Percentiles rank a stretch among this genome's conserved stretches.
Conservation (phyloP, 306 rosid genomes). For the Prunus campanulata region DNA sequence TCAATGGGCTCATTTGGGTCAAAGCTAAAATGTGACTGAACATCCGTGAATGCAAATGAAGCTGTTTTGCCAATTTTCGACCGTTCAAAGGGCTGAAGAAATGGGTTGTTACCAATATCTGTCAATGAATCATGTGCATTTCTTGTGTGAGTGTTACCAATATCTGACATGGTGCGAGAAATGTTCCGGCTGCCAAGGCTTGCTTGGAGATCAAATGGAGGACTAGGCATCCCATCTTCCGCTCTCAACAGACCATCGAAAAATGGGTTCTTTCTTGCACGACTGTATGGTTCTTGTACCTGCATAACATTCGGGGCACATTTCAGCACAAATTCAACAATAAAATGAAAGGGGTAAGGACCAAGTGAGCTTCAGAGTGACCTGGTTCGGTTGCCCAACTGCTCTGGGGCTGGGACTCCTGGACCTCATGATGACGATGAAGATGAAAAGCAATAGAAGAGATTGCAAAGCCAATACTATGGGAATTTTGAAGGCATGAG, state of each 20-base stretch:
- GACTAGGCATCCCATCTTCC: slow-evolving; percentile 22
- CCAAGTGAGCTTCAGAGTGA: neutral
- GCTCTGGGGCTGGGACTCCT: slow-evolving; percentile 10
- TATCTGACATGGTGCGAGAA: slow-evolving; percentile 34
- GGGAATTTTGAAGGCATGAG: slow-evolving; percentile 10
- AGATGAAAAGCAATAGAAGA: neutral
- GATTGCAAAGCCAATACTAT: neutral
- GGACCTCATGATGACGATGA: slow-evolving; percentile 18
- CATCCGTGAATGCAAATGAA: slow-evolving; percentile 37
- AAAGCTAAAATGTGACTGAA: slow-evolving; percentile 23
- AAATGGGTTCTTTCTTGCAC: slow-evolving; percentile 41
- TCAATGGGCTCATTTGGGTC: slow-evolving; percentile 33
- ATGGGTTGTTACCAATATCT: slow-evolving; percentile 2
- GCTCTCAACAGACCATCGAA: slow-evolving; percentile 40
- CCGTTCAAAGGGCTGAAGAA: slow-evolving; percentile 29
- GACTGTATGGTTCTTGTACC: slow-evolving; percentile 50
- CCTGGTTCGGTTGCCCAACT: slow-evolving; percentile 12
- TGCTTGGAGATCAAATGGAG: slow-evolving; percentile 13
- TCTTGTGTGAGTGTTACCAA: slow-evolving; percentile 25
- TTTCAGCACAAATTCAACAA: neutral
- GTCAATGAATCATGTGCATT: slow-evolving; percentile 25
- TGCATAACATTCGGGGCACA: slow-evolving; percentile 22
- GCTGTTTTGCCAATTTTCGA: slow-evolving; percentile 26
- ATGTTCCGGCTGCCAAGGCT: slow-evolving; percentile 13
- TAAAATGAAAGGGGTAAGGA: neutral